phyloP scores from a whole-genome alignment of 164 flowering plant species.

The Piper longum region DNA sequence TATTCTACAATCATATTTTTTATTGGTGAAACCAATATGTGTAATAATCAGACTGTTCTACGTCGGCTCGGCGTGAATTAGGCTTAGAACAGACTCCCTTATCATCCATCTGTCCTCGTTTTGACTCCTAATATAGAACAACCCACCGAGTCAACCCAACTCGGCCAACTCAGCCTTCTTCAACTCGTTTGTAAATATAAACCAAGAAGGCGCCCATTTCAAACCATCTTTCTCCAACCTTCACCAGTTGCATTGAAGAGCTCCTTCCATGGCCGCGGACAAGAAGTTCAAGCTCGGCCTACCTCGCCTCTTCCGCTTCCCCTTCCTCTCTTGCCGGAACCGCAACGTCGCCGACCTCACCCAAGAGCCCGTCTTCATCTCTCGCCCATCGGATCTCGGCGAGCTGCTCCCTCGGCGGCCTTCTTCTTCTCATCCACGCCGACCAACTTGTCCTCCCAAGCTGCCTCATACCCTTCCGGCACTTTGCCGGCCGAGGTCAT shows the following conservation, averaged over 20 bases:
- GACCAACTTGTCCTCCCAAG: not conserved
- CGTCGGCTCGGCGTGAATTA: no score
- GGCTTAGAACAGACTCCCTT: no score
- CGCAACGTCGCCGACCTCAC: conserved; percentile 29
- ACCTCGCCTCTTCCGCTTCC: conserved; percentile 39
- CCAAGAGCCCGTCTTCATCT: conserved; percentile 21
- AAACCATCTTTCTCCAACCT: not conserved
- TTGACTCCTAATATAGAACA: not conserved
- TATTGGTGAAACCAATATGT: no score
- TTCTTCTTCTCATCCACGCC: conserved; percentile 11
- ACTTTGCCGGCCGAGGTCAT: conserved; percentile 11
- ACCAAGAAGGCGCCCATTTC: no score
- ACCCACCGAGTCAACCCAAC: not conserved
- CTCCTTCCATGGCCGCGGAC: conserved; percentile 26
- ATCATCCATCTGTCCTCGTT: not conserved
- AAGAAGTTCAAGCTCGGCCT: conserved; percentile 33
- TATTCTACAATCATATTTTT: no score
- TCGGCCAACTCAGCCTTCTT: not conserved
- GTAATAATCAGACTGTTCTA: no score
- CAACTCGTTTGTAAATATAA: not conserved
- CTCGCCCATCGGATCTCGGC: conserved; percentile 2
- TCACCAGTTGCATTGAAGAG: not conserved
- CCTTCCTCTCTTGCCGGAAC: conserved; percentile 44
- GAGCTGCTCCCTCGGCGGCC: conserved; percentile 12
- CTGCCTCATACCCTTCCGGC: conserved; percentile 11